These are phyloP conservation scores for Cutaneotrichosporon sp. DNA, from an alignment of 1,284 basidiomycete species.

Conservation along the genomic window DNA sequence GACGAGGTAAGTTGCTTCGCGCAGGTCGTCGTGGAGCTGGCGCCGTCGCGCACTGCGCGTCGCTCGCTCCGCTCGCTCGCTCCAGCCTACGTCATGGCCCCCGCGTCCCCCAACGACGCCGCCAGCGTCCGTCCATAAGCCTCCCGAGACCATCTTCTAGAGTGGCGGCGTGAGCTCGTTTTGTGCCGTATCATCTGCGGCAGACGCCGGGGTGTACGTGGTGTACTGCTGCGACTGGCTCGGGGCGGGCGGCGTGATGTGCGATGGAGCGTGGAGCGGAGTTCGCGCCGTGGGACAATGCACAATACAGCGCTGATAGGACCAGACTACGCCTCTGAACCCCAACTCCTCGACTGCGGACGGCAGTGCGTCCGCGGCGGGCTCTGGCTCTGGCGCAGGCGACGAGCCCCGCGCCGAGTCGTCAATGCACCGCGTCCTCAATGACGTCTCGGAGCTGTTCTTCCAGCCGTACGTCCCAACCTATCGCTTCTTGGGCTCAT, in stretches of 20 bases:
- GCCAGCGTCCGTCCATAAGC: not conserved
- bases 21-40: not conserved
- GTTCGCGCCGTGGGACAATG: no score
- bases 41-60: not conserved
- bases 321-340: constrained; percentile 15
- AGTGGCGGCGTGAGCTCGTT: not conserved
- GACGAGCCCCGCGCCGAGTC: constrained; percentile 5
- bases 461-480: constrained; percentile 42
- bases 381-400: not conserved
- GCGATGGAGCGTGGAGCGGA: not conserved
- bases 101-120: not conserved
- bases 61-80: not conserved
- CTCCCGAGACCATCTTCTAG: not conserved
- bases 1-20: not conserved
- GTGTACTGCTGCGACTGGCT: no score
- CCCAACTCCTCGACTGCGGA: not conserved
- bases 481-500: no score
- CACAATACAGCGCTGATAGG: no score
- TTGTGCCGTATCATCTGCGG: no score
- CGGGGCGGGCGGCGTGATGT: no score
- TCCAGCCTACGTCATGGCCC: not conserved
- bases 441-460: constrained; percentile 37
- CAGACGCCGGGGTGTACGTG: no score
- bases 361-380: not conserved
- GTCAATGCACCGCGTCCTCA: constrained; percentile 15